Percentiles rank a stretch among this genome's conserved stretches.
These are phyloP conservation scores for Trichoderma virens DNA, from an alignment of 495 filamentous ascomycete species.

Conservation along the genomic window DNA sequence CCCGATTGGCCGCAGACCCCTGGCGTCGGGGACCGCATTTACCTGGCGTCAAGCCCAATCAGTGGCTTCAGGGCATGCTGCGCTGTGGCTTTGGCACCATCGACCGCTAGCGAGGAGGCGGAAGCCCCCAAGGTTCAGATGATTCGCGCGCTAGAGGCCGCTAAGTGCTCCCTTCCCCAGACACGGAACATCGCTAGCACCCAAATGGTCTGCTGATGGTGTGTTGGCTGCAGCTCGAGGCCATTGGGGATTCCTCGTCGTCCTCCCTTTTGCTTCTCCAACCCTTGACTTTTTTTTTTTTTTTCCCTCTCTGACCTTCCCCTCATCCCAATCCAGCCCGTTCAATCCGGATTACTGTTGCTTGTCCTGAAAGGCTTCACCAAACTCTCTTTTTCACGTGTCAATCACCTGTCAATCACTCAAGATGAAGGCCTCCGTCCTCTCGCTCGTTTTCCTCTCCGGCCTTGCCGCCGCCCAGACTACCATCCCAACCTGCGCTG, in stretches of 20 bases:
- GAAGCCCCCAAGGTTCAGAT: too few relatives aligned
- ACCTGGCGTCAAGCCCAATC: too few relatives aligned
- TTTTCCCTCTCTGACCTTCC: background rate
- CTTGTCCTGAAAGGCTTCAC: background rate
- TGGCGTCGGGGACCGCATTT: background rate
- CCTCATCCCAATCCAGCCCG: background rate
- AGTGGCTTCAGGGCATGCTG: too few relatives aligned
- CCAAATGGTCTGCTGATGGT: background rate
- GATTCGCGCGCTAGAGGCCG: too few relatives aligned
- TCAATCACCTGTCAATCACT: background rate
- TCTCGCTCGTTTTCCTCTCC: constrained; percentile 4
- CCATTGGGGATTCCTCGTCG: background rate
- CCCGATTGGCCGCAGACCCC: constrained; percentile 4
- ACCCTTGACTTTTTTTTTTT: background rate
- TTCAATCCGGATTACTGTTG: background rate
- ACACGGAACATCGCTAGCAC: background rate
- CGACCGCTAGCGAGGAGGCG: too few relatives aligned
- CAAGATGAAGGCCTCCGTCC: constrained; percentile 9
- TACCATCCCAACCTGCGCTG: constrained; percentile 10
- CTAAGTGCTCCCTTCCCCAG: too few relatives aligned
- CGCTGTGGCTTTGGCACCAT: background rate
- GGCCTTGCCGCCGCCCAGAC: constrained; percentile 11
- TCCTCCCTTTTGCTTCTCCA: background rate
- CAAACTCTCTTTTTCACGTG: background rate
- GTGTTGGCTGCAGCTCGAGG: background rate